Percentiles rank a stretch among this genome's conserved stretches.
phyloP scores from a whole-genome alignment of 495 filamentous ascomycete genomes.

The Penicillium coprophilum region DNA sequence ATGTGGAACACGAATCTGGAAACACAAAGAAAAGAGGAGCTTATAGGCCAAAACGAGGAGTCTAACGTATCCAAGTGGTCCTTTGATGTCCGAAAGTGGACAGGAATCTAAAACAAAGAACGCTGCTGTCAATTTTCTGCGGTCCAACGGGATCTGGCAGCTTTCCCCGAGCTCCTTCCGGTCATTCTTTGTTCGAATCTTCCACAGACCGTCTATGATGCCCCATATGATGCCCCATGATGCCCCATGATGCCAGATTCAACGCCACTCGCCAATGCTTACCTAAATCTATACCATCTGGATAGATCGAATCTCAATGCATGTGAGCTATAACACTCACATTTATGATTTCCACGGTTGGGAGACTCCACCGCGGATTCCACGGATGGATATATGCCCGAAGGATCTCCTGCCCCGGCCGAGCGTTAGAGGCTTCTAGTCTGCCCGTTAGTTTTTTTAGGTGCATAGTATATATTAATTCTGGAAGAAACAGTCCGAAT shows the following conservation, averaged over 20 bases:
- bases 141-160: neutral
- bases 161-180: neutral
- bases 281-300: neutral
- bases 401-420: slow-evolving; percentile 29
- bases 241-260: no score
- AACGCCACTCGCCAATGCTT: neutral
- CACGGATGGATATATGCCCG: slow-evolving; percentile 22
- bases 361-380: slow-evolving; percentile 17
- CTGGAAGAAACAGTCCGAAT: neutral
- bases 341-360: neutral
- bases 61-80: neutral
- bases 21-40: neutral
- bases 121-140: neutral
- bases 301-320: no score
- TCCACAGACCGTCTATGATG: neutral
- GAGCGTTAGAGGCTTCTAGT: slow-evolving; percentile 7
- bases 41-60: neutral
- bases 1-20: neutral
- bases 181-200: neutral
- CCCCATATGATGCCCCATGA: no score
- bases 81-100: neutral
- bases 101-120: neutral
- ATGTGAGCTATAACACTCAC: neutral
- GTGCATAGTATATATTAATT: slow-evolving; percentile 2
- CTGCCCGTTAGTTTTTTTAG: neutral